Evolutionary conservation across 106 monocot species (phyloP).

Genomic region (Acorus gramineus): DNA sequence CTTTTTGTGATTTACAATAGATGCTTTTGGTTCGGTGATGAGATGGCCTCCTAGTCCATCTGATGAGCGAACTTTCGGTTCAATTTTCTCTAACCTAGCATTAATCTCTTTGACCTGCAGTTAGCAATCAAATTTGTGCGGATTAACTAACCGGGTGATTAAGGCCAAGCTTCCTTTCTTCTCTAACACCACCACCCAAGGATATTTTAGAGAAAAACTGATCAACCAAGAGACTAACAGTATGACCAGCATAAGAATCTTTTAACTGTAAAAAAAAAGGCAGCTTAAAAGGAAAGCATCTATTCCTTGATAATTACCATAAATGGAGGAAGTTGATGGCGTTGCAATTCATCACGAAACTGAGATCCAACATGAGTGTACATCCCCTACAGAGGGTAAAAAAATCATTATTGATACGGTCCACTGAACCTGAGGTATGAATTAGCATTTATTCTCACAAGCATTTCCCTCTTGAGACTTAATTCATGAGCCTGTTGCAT

Average conservation of each 20-base stretch:
- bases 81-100: conserved; percentile 64
- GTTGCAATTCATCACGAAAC: conserved; percentile 91
- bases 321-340: conserved; percentile 64
- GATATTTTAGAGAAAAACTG: no score
- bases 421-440: not conserved
- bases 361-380: conserved; percentile 80
- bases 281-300: not conserved
- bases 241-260: no score
- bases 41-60: conserved; percentile 41
- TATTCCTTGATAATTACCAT: conserved; percentile 51
- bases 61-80: conserved; percentile 49
- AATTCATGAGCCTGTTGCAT: no score
- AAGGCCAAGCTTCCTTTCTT: no score
- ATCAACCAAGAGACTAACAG: no score
- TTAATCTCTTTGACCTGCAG: conserved; percentile 93
- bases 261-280: not conserved
- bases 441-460: no score
- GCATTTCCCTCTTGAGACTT: no score
- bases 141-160: no score
- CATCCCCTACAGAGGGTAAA: conserved; percentile 54
- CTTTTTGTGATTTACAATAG: conserved; percentile 49
- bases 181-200: no score
- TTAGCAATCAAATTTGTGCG: no score
- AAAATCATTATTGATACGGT: no score
- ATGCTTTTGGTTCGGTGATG: conserved; percentile 44